Percentiles rank a stretch among this genome's conserved stretches.
phyloP scores from a whole-genome alignment of 1,139 yeast species.

The Hanseniaspora sp. region DNA sequence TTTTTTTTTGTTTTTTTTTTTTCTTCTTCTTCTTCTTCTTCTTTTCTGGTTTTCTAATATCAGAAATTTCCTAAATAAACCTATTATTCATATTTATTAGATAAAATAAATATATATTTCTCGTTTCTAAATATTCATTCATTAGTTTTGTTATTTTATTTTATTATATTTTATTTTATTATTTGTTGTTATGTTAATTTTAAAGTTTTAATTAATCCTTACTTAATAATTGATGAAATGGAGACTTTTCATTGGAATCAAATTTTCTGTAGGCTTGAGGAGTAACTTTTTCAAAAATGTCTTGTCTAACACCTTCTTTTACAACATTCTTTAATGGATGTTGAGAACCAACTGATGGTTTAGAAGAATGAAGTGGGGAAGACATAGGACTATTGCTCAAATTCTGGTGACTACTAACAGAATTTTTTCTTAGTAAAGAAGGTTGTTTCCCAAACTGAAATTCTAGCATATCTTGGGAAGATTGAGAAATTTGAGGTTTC shows the following conservation, averaged over 20 bases:
- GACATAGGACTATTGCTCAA: background rate
- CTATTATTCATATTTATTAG: background rate
- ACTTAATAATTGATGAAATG: constrained; percentile 11
- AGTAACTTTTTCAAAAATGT: constrained; percentile 12
- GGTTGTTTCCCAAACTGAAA: constrained; percentile 19
- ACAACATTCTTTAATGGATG: constrained; percentile 9
- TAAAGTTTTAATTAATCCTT: background rate
- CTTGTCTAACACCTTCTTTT: constrained; percentile 1
- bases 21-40: background rate
- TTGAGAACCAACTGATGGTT: background rate
- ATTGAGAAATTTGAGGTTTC: constrained; percentile 20
- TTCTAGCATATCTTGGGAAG: constrained; percentile 13
- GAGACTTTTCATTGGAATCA: constrained; percentile 12
- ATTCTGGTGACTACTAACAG: background rate
- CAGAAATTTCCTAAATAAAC: background rate
- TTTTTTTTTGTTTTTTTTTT: background rate
- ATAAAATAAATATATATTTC: background rate
- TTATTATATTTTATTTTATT: too few species aligned
- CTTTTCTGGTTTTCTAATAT: background rate
- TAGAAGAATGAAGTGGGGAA: background rate
- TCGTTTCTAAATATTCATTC: background rate
- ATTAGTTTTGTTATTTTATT: background rate
- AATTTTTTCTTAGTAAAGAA: constrained; percentile 4
- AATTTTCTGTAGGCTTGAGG: constrained; percentile 15
- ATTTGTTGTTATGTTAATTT: too few species aligned